Conservation (phyloP, 768 basidiomycete species). For the Cubamyces lactineus region DNA sequence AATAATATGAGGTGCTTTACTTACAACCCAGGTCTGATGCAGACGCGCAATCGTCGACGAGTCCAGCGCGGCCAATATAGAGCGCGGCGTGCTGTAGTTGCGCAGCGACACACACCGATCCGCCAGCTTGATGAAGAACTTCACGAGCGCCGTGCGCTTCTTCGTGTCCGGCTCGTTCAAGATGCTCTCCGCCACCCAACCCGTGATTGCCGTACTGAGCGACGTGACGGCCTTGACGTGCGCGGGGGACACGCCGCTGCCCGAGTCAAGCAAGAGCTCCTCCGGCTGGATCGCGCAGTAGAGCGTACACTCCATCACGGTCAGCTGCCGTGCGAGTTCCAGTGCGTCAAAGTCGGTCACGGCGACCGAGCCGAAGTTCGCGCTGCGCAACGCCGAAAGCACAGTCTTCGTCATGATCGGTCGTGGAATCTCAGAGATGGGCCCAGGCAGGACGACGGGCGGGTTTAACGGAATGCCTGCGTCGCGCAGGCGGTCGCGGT, state of each 20-base stretch:
- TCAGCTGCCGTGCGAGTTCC: conserved; percentile 92
- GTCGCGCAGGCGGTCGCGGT: conserved; percentile 60
- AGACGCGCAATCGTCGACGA: conserved; percentile 93
- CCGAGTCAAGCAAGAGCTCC: conserved; percentile 79
- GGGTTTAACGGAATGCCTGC: conserved; percentile 77
- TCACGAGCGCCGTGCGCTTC: conserved; percentile 75
- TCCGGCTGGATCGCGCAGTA: conserved; percentile 87
- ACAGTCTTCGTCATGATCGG: conserved; percentile 85
- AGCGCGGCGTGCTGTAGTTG: conserved; percentile 92
- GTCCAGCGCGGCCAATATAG: conserved; percentile 92
- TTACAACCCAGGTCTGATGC: conserved; percentile 90
- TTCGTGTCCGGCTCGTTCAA: conserved; percentile 88
- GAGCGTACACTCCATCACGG: conserved; percentile 88
- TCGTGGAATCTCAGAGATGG: conserved; percentile 74
- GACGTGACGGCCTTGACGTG: conserved; percentile 86
- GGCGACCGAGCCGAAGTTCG: conserved; percentile 60
- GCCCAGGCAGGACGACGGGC: conserved; percentile 39
- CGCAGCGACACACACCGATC: conserved; percentile 81
- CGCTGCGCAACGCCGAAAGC: conserved; percentile 66
- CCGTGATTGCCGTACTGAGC: conserved; percentile 90
- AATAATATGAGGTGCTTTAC: conserved; percentile 40
- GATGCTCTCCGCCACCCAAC: conserved; percentile 95
- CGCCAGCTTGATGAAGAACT: conserved; percentile 93
- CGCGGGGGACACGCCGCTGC: conserved; percentile 57
- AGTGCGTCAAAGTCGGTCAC: conserved; percentile 92